A percentile compares a stretch with the other conserved stretches of the same genome.
Conservation (phyloP, 176 grass and related monocot species). For the Raddia distichophylla region DNA sequence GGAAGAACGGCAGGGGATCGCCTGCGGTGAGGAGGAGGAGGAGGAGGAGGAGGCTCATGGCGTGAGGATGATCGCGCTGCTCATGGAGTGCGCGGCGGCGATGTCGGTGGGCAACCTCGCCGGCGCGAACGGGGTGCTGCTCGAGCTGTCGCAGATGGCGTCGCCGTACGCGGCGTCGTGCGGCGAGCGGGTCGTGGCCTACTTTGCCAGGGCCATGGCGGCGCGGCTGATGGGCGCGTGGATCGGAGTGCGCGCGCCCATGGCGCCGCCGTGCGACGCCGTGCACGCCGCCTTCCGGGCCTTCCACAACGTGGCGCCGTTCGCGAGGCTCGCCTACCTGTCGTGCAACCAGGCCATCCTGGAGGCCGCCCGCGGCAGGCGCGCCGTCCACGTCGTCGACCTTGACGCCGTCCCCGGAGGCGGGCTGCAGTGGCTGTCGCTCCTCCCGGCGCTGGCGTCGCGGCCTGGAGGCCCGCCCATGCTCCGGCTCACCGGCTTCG, state of each 20-base stretch:
- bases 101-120: conserved; percentile 59
- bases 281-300: conserved; percentile 57
- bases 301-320: conserved; percentile 53
- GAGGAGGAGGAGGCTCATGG: conserved; percentile 39
- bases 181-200: conserved; percentile 67
- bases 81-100: conserved; percentile 61
- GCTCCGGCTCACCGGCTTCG: conserved; percentile 55
- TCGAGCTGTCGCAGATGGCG: conserved; percentile 57
- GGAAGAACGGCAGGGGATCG: conserved; percentile 19
- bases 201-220: conserved; percentile 60
- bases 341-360: conserved; percentile 56
- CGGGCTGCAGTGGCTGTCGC: conserved; percentile 64
- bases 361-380: conserved; percentile 45
- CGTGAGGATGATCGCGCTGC: conserved; percentile 54
- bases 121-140: conserved; percentile 50
- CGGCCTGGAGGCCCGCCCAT: conserved; percentile 38
- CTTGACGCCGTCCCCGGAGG: conserved; percentile 58
- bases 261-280: conserved; percentile 26
- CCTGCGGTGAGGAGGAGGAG: conserved; percentile 25
- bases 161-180: conserved; percentile 62
- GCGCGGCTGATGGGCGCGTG: conserved; percentile 56
- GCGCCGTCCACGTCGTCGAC: conserved; percentile 53
- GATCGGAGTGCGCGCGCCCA: conserved; percentile 47
- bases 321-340: conserved; percentile 49
- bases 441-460: conserved; percentile 55